Percentiles rank a stretch among this genome's conserved stretches.
phyloP scores from a whole-genome alignment of 768 basidiomycete genomes.

The Chlorophyllum brunneum region DNA sequence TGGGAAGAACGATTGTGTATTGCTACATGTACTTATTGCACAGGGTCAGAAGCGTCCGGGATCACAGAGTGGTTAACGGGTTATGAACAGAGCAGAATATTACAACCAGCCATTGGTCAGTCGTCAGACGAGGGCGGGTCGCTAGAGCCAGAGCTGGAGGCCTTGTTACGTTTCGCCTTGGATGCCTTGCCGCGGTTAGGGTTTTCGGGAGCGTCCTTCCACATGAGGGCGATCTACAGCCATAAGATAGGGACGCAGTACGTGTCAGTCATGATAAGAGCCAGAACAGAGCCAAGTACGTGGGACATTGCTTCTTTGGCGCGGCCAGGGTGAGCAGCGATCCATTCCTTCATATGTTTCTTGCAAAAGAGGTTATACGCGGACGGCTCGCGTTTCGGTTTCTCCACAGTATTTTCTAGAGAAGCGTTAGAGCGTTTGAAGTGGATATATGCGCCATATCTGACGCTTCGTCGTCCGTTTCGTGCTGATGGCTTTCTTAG shows the following conservation, averaged over 20 bases:
- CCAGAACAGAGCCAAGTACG: constrained; percentile 23
- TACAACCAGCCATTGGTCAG: neutral
- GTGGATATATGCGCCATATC: constrained; percentile 4
- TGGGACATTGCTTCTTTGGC: constrained; percentile 52
- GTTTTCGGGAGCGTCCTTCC: constrained; percentile 60
- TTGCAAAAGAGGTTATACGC: constrained; percentile 59
- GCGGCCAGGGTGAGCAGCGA: constrained; percentile 45
- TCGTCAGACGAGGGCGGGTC: neutral
- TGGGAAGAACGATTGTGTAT: neutral
- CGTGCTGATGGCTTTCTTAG: neutral
- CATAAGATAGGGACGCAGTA: neutral
- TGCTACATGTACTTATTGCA: neutral
- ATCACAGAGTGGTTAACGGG: no score
- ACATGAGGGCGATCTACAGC: constrained; percentile 48
- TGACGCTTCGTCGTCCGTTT: neutral
- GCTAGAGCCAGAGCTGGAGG: neutral
- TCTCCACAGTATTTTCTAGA: constrained; percentile 30
- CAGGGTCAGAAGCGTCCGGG: neutral
- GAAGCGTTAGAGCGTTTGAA: constrained; percentile 12
- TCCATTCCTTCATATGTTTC: constrained; percentile 55
- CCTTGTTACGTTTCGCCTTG: constrained; percentile 20
- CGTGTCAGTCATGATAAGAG: neutral
- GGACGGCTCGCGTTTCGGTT: constrained; percentile 53
- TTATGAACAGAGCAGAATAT: neutral
- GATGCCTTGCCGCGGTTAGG: constrained; percentile 55